These are phyloP conservation scores for Datisca glomerata DNA, from an alignment of 306 rosid genomes.

Conservation along the genomic window DNA sequence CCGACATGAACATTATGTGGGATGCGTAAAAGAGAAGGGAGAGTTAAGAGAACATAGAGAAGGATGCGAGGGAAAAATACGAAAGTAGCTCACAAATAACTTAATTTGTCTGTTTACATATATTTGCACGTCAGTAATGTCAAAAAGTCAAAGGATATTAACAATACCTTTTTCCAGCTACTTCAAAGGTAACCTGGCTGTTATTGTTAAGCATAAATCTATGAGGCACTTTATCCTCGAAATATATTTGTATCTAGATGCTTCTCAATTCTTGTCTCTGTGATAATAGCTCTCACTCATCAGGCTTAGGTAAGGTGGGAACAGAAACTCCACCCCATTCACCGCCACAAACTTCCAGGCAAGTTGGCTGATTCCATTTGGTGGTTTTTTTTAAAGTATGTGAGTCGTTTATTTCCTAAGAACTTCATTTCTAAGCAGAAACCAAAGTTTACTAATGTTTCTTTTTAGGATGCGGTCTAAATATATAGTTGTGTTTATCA, in stretches of 20 bases:
- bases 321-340: constrained; percentile 68
- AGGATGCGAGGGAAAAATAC: background rate
- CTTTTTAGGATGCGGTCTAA: background rate
- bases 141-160: no score
- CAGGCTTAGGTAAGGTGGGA: constrained; percentile 88
- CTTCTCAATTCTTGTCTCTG: background rate
- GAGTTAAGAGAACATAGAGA: no score
- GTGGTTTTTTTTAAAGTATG: no score
- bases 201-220: background rate
- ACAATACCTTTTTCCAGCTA: no score
- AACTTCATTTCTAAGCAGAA: background rate
- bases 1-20: no score
- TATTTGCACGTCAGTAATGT: no score
- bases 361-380: no score
- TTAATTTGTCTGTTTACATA: no score
- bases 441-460: background rate
- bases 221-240: no score
- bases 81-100: background rate
- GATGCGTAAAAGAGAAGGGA: no score
- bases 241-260: background rate
- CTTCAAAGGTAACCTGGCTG: background rate
- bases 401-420: background rate
- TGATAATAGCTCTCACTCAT: constrained; percentile 2
- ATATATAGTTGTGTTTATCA: background rate
- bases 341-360: constrained; percentile 61